These are phyloP conservation scores for Tolypocladium tropicale DNA, from an alignment of 2,329 filamentous ascomycete genomes.

Conservation along the genomic window DNA sequence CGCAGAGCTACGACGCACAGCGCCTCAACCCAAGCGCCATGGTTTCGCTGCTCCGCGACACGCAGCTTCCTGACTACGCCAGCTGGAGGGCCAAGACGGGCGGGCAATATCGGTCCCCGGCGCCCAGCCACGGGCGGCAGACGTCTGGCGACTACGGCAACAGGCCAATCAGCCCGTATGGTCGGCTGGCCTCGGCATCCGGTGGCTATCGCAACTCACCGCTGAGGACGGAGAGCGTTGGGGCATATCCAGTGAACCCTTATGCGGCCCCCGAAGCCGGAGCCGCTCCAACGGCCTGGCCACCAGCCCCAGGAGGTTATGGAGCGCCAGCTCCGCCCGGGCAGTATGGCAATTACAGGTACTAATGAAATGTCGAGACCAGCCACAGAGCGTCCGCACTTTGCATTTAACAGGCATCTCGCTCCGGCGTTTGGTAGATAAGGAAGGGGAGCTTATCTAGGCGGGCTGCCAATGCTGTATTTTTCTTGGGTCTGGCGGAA, in stretches of 20 bases:
- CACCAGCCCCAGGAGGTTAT: constrained; percentile 17
- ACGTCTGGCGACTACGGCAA: constrained; percentile 31
- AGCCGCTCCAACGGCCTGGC: constrained; percentile 16
- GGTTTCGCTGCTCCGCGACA: constrained; percentile 61
- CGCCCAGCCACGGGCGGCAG: constrained; percentile 27
- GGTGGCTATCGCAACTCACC: constrained; percentile 41
- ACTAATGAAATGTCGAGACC: constrained; percentile 9
- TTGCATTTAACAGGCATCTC: neutral
- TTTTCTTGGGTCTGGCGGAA: neutral
- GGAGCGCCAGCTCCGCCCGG: constrained; percentile 18
- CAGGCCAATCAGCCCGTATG: constrained; percentile 40
- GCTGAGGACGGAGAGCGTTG: constrained; percentile 33
- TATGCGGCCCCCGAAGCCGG: constrained; percentile 19
- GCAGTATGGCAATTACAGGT: constrained; percentile 26
- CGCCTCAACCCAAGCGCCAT: constrained; percentile 62
- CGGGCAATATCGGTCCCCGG: constrained; percentile 22
- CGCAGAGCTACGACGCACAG: constrained; percentile 60
- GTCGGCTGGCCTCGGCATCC: constrained; percentile 26
- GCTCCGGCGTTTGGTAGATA: constrained; percentile 2
- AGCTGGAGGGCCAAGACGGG: constrained; percentile 39
- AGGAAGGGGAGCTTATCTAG: neutral
- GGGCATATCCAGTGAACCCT: constrained; percentile 14
- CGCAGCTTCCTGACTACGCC: constrained; percentile 52
- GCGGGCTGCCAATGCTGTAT: neutral
- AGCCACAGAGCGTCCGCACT: neutral